phyloP scores from a whole-genome alignment of 1,284 basidiomycete species.

The Rhizoctonia solani region DNA sequence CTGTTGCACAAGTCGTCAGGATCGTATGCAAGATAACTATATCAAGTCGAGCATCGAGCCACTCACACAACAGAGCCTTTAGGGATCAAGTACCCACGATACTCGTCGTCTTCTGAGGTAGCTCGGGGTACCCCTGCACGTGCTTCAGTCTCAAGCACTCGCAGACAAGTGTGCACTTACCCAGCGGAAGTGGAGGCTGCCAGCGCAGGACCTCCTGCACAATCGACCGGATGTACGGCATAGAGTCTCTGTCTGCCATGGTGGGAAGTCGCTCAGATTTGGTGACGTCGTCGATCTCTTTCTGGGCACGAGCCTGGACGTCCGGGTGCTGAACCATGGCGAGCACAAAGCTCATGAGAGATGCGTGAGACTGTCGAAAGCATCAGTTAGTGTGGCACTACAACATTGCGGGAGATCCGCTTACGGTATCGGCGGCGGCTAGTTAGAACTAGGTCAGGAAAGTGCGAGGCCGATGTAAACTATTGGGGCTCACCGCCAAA shows the following conservation, averaged over 20 bases:
- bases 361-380: conserved; percentile 1
- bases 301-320: conserved; percentile 57
- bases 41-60: conserved; percentile 18
- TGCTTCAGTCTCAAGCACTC: neutral
- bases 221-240: conserved; percentile 65
- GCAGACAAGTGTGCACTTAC: neutral
- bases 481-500: neutral
- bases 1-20: neutral
- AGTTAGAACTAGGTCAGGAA: neutral
- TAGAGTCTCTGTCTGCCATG: conserved; percentile 57
- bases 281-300: conserved; percentile 63
- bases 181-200: conserved; percentile 40
- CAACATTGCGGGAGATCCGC: neutral
- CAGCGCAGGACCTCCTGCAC: conserved; percentile 66
- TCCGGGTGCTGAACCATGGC: conserved; percentile 57
- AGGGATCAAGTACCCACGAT: conserved; percentile 36
- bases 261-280: conserved; percentile 63
- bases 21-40: neutral
- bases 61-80: conserved; percentile 37
- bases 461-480: neutral
- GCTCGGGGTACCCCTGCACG: conserved; percentile 45
- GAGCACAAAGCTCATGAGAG: conserved; percentile 48
- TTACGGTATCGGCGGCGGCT: conserved; percentile 8
- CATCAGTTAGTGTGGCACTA: neutral
- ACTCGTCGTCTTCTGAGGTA: conserved; percentile 40